Evolutionary conservation across 305 asterid genomes (phyloP), one percentile per base, ranked within the genome.

Genomic region (Fraxinus floribunda): DNA sequence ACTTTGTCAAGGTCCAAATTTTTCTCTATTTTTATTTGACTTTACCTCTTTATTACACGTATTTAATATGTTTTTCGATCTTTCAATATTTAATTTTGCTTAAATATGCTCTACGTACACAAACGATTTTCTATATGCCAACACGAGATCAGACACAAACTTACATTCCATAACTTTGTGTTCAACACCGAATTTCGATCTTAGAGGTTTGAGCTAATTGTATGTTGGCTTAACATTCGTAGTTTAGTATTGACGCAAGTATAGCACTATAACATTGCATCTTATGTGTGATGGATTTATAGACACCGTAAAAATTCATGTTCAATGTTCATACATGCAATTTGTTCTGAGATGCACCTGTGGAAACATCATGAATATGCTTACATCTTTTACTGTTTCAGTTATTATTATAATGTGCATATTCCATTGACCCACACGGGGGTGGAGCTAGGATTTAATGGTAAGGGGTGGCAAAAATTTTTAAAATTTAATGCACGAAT

Each of bases 1-100:
- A 90, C 83, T 90, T 90, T 77, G 93, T 90, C n/a, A 90, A 90
- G 93, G 93, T 90, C 15, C 55, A 26, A 1, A 1, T 4, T 77
- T 72, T n/a, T 2, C 2, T 81, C 26, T n/a, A 41, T 18, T 9
- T 44, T 8, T 52, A 74, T 34, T 16, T 22, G 24, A 20, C 2
- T 3, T 20, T 46, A 2, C 35, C 2, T 30, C 18, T 18, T 41
- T 15, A 4, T 46, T 76, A 3, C 20, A 10, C n/a, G 1, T 30
- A 16, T 49, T 0, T 15, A 10, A 8, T 32, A 7, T 16, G 34
- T 46, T 44, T 77, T 66, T 2, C 8, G 18, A 13, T 24, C 20
- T 36, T 26, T 60, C 18, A 5, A 10, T 7, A 3, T 5, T 15
- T 79, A 38, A 46, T 4, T 22, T 55, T 20, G 44, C n/a, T 15